These are phyloP conservation scores for Gilbertella persicaria DNA, from an alignment of 371 early-diverging fungal genomes.

Conservation along the genomic window DNA sequence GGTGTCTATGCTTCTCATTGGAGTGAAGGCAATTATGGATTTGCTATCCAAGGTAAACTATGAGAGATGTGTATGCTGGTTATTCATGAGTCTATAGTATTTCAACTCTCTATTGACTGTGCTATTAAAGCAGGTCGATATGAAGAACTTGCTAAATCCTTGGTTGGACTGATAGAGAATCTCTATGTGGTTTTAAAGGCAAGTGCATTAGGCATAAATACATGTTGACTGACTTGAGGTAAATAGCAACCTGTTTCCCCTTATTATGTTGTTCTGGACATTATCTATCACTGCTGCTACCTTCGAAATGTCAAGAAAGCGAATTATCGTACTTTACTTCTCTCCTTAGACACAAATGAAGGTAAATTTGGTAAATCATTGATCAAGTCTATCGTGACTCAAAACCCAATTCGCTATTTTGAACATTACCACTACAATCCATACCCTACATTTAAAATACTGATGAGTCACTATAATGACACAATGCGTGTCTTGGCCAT, in stretches of 20 bases:
- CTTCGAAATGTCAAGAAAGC: background rate
- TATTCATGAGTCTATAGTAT: conserved; percentile 5
- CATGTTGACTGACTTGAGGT: too few species aligned
- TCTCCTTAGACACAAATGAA: conserved; percentile 12
- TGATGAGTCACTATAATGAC: conserved; percentile 12
- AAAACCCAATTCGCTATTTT: conserved; percentile 16
- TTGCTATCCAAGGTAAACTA: conserved; percentile 26
- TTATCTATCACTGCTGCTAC: conserved; percentile 12
- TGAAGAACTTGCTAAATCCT: conserved; percentile 21
- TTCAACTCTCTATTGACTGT: conserved; percentile 16
- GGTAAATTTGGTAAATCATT: conserved; percentile 12
- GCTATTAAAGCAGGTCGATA: conserved; percentile 16
- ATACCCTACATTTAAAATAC: conserved; percentile 6
- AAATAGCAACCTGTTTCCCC: background rate
- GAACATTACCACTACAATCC: conserved; percentile 17
- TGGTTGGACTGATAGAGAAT: conserved; percentile 12
- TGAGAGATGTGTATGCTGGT: background rate
- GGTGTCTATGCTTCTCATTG: conserved; percentile 22
- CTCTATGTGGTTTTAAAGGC: conserved; percentile 10
- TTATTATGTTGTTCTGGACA: conserved; percentile 11
- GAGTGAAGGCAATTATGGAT: conserved; percentile 13
- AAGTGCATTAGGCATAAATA: background rate
- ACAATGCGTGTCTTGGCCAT: conserved; percentile 12
- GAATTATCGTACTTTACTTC: background rate
- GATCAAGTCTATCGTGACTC: background rate